Evolutionary conservation across 352 stramenopile species (phyloP).

Genomic region (Phytophthora megakarya): DNA sequence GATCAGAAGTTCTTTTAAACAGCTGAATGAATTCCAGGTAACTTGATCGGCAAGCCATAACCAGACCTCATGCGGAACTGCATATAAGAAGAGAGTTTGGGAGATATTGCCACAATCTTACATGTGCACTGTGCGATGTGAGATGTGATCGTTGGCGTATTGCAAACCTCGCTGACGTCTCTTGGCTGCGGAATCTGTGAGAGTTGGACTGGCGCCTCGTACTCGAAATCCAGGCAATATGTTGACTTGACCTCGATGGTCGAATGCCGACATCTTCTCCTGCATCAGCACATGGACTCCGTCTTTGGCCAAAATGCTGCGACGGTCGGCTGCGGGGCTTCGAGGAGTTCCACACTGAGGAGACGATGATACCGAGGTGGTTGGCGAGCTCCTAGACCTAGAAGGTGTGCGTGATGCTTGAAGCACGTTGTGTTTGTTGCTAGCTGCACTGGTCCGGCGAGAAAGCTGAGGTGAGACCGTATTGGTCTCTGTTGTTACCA

Average conservation of each 20-base stretch:
- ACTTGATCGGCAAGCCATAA: no score
- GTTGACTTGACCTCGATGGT: constrained; percentile 41
- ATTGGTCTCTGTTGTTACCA: constrained; percentile 13
- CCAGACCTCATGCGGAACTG: no score
- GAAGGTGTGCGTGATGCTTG: constrained; percentile 8
- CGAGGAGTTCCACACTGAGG: constrained; percentile 12
- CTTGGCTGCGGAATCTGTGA: constrained; percentile 38
- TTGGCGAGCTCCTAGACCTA: constrained; percentile 20
- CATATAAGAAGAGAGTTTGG: no score
- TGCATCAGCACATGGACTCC: constrained; percentile 58
- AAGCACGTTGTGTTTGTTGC: constrained; percentile 4
- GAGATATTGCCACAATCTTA: constrained; percentile 9
- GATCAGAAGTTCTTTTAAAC: no score
- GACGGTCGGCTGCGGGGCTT: constrained; percentile 27
- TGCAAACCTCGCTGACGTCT: constrained; percentile 45
- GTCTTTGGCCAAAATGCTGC: constrained; percentile 56
- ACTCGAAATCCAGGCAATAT: constrained; percentile 45
- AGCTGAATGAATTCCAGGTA: no score
- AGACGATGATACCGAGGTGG: constrained; percentile 12
- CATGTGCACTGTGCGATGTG: constrained; percentile 31
- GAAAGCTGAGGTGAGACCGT: neutral
- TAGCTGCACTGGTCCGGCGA: neutral
- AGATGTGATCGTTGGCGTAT: constrained; percentile 38
- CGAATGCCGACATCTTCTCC: constrained; percentile 48
- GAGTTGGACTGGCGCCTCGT: constrained; percentile 36